These are phyloP conservation scores for Emmonsiellopsis sp. DNA, from an alignment of 2,329 filamentous ascomycete genomes.

Conservation along the genomic window DNA sequence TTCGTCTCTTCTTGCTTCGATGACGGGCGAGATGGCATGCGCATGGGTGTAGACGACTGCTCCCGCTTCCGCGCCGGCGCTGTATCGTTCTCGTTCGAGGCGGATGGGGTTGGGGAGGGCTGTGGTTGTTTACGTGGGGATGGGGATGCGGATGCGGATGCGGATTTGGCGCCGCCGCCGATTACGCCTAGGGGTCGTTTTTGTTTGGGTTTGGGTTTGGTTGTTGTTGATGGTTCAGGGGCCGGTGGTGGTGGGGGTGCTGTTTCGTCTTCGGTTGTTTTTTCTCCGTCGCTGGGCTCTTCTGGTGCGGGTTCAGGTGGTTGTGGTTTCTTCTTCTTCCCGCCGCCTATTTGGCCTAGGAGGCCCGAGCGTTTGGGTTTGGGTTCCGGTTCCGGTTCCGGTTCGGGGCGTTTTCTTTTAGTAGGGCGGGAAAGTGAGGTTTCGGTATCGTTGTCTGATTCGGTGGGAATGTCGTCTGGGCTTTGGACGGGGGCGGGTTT, in stretches of 20 bases:
- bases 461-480: conserved; percentile 3
- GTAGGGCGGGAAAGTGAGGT: conserved; percentile 1
- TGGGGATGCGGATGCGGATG: too few relatives aligned
- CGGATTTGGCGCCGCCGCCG: too few relatives aligned
- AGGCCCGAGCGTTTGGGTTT: conserved; percentile 16
- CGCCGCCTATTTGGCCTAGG: conserved; percentile 27
- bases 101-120: too few relatives aligned
- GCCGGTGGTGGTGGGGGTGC: too few relatives aligned
- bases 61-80: neutral
- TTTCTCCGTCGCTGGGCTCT: conserved; percentile 3
- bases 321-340: conserved; percentile 1
- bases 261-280: conserved; percentile 1
- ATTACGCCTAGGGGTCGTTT: neutral
- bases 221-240: too few relatives aligned
- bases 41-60: neutral
- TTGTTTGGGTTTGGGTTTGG: neutral
- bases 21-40: neutral
- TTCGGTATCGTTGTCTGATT: conserved; percentile 6
- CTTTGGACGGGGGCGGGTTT: neutral
- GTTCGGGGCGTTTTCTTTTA: conserved; percentile 6
- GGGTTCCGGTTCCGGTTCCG: conserved; percentile 9
- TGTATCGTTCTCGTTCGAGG: neutral
- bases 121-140: too few relatives aligned
- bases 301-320: neutral
- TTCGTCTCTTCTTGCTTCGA: conserved; percentile 10